Conservation (phyloP, 352 stramenopile species). For the Pythium angustatum region DNA sequence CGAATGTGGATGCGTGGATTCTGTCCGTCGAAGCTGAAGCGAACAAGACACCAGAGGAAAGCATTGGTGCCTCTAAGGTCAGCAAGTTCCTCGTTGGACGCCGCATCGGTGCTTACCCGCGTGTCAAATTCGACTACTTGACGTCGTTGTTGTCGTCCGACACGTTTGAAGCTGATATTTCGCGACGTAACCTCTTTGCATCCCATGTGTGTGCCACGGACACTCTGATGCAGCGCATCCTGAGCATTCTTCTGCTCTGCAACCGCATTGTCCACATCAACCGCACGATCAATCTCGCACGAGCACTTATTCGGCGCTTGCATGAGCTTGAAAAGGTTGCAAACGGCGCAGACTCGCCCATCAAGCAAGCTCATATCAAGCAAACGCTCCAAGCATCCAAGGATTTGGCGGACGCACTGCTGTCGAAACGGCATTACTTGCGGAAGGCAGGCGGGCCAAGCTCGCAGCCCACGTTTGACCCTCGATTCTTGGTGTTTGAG, state of each 20-base stretch:
- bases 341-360: background rate
- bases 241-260: slow-evolving; percentile 70
- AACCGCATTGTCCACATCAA: slow-evolving; percentile 87
- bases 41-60: slow-evolving; percentile 45
- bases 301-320: slow-evolving; percentile 34
- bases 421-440: slow-evolving; percentile 80
- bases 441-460: slow-evolving; percentile 5
- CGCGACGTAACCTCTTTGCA: slow-evolving; percentile 69
- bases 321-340: slow-evolving; percentile 15
- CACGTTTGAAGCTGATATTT: slow-evolving; percentile 60
- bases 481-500: slow-evolving; percentile 99
- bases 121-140: slow-evolving; percentile 77
- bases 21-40: slow-evolving; percentile 44
- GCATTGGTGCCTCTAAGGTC: slow-evolving; percentile 27
- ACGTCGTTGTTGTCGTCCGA: slow-evolving; percentile 69
- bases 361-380: slow-evolving; percentile 39
- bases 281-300: slow-evolving; percentile 59
- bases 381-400: slow-evolving; percentile 81
- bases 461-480: slow-evolving; percentile 91
- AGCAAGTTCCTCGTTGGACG: slow-evolving; percentile 64
- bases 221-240: slow-evolving; percentile 48
- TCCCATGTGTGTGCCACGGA: background rate
- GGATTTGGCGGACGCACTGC: slow-evolving; percentile 71
- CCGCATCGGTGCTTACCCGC: slow-evolving; percentile 57
- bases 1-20: slow-evolving; percentile 56